These are phyloP conservation scores for Aspergillus fumigatiaffinis DNA, from an alignment of 2,329 filamentous ascomycete genomes.

Conservation along the genomic window DNA sequence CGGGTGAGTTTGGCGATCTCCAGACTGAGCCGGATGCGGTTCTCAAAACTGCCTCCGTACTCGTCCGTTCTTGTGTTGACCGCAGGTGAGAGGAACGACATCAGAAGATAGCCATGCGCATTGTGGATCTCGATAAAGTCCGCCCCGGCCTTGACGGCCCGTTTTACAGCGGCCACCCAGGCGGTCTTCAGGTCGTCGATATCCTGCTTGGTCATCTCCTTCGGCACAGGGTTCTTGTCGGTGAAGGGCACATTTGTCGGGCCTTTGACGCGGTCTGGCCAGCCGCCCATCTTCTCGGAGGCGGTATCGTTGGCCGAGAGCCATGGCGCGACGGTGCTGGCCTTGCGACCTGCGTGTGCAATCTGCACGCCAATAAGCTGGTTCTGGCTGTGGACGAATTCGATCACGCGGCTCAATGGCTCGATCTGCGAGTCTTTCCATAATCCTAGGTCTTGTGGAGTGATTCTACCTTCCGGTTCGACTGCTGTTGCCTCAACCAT, in stretches of 20 bases:
- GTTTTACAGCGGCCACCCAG: constrained; percentile 56
- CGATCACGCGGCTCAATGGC: constrained; percentile 62
- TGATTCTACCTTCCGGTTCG: constrained; percentile 72
- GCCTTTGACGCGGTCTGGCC: constrained; percentile 52
- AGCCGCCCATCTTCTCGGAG: constrained; percentile 50
- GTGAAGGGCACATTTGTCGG: constrained; percentile 61
- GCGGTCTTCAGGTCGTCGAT: constrained; percentile 61
- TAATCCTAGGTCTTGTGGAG: constrained; percentile 57
- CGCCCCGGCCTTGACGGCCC: constrained; percentile 65
- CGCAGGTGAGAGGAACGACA: constrained; percentile 64
- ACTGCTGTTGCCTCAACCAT: constrained; percentile 78
- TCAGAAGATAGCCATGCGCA: constrained; percentile 74
- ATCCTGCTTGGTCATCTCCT: constrained; percentile 63
- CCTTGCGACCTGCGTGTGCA: constrained; percentile 70
- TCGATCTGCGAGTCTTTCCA: constrained; percentile 82
- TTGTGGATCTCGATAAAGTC: constrained; percentile 77
- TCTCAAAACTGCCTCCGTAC: constrained; percentile 53
- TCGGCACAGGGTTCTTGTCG: constrained; percentile 57
- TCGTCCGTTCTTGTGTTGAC: constrained; percentile 64
- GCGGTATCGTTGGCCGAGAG: constrained; percentile 35
- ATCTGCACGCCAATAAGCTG: constrained; percentile 77
- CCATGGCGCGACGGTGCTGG: constrained; percentile 54
- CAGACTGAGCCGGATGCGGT: constrained; percentile 63
- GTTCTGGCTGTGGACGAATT: constrained; percentile 75
- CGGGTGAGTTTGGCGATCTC: constrained; percentile 64